Conservation (phyloP, 768 basidiomycete species). For the Omphalotus guepiniiformis region DNA sequence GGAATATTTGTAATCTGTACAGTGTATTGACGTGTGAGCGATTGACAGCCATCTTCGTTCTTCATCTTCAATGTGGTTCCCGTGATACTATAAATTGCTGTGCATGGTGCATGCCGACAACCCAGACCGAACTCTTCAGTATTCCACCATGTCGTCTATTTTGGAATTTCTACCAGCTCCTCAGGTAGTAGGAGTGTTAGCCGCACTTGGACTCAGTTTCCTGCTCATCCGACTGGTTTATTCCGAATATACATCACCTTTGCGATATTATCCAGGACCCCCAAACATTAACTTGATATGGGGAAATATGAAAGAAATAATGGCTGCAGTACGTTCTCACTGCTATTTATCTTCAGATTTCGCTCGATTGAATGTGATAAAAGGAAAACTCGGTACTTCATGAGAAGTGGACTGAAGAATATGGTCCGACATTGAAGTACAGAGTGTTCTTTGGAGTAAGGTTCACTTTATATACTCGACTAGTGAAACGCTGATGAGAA, state of each 20-base stretch:
- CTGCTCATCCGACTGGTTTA: neutral
- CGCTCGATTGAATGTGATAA: neutral
- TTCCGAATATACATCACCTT: neutral
- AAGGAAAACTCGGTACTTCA: constrained; percentile 19
- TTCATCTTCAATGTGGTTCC: no score
- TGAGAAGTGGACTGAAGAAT: constrained; percentile 31
- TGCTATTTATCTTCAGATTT: neutral
- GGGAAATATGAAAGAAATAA: constrained; percentile 30
- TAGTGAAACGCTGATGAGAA: neutral
- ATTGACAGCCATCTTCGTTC: no score
- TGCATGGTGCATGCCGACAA: no score
- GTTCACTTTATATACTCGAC: neutral
- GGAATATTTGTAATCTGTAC: no score
- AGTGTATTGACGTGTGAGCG: no score
- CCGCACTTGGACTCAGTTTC: constrained; percentile 2
- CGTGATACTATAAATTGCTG: no score
- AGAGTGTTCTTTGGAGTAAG: constrained; percentile 28
- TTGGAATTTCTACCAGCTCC: no score
- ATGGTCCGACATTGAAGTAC: constrained; percentile 30
- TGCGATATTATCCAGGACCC: constrained; percentile 27
- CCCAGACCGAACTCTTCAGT: no score
- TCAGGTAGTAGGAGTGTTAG: no score
- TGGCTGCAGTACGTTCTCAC: constrained; percentile 17
- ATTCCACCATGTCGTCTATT: no score
- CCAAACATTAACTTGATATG: constrained; percentile 25